Base-by-base conservation (phyloP, 805 yeast genomes). In the Saturnispora galanensis region DNA sequence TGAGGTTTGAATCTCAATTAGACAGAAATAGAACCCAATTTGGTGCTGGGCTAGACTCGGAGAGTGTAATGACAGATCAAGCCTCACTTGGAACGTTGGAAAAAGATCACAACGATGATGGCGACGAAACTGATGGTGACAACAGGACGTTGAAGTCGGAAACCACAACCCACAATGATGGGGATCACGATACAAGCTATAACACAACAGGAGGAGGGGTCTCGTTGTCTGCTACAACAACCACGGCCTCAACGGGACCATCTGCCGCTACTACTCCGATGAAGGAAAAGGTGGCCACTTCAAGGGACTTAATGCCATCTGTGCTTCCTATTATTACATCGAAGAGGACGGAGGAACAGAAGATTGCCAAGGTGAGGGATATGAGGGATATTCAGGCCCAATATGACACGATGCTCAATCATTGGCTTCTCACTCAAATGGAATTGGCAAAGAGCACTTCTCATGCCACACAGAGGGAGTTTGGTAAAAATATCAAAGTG, bases 151-250 rank as follows among this genome's bases (percentile, higher is more conserved):
- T 41, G 30, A 33, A 34, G 26, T 41, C 42, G 9, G 38, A 28
- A 11, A 29, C 28, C 16, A 36, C 36, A 15, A 47, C 44, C 29
- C 31, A 38, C 5, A 42, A 49, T 31, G 39, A 21, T 16, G 32
- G 29, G 4, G 46, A 32, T 33, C 34, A 31, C 15, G 32, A 36
- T 15, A 16, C 15, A 31, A 31, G 36, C 17, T 17, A 12, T 10
- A 38, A 29, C 9, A 55, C 60, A 7, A 45, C 56, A 2, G 59
- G 58, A 2, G 52, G 58, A 1, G 45, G 54, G 11, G 56, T 21
- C 26, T 21, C 26, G 7, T 21, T 21, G 26, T 21, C 58, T 2
- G 55, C 59, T 2, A 57, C 54, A 10, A 35, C 26, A 5, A 31
- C n/a, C 10, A 17, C 11, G 10, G 17, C 26, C 31, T 17, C 18